Evolutionary conservation across 345 rosid species (phyloP), one percentile per base, ranked within the genome.

Genomic region (Kandelia obovata): DNA sequence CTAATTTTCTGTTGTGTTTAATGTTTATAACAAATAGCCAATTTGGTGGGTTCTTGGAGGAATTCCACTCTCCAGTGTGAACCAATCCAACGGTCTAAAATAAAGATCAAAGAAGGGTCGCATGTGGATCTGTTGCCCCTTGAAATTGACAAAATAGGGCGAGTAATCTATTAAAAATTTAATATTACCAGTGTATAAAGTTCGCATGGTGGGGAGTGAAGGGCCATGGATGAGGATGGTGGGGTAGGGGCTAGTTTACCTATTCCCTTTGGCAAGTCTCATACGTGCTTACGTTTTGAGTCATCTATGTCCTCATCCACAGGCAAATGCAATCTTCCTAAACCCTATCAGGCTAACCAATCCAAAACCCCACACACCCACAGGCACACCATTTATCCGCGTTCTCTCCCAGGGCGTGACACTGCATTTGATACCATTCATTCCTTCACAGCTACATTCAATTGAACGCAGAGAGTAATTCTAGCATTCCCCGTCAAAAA

Each of bases 201-300:
- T 52, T 53, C 72, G 56, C 77, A 69, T 71, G 75, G 71, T 1
- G 71, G 77, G 65, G 71, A 23, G 26, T 16, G 72, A 66, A 62
- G 37, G 28, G 66, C 21, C 60, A 32, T 55, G n/a, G 71, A 67
- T 62, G 66, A 60, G 61, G 65, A 73, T 32, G 21, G 75, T 67
- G 76, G 69, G 77, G 15, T 25, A 26, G 59, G 30, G 59, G 16
- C 21, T 4, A 21, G 31, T 64, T 67, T 15, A 19, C 20, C 63
- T 66, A 69, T 78, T 79, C 32, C 73, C n/a, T 21, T 61, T 23
- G 62, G 53, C 65, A 61, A 61, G 62, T 67, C 62, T 63, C 52
- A 27, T 53, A 10, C 37, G 58, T 13, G 49, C 63, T 63, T 79
- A 78, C 78, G 64, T 72, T 51, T 58, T 39, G 51, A 61, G 64